Conservation (phyloP, 2,329 filamentous ascomycete genomes). For the Penicillium rolfsii region DNA sequence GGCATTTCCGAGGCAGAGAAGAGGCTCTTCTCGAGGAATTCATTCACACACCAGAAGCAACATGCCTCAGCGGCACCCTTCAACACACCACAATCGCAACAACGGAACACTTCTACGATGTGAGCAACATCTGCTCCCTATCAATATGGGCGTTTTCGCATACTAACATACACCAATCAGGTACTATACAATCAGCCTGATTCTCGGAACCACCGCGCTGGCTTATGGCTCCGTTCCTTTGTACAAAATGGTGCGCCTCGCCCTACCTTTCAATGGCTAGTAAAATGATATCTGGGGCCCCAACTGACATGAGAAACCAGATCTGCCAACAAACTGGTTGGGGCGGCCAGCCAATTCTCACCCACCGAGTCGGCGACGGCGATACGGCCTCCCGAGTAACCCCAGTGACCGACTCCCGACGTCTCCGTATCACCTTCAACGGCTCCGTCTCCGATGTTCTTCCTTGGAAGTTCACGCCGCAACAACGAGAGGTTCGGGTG, state of each 20-base stretch:
- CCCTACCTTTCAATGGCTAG: not conserved
- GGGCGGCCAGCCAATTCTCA: conserved; percentile 89
- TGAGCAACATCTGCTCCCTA: conserved; percentile 35
- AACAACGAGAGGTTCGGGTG: conserved; percentile 94
- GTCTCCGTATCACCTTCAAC: conserved; percentile 94
- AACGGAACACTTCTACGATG: conserved; percentile 61
- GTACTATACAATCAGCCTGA: conserved; percentile 66
- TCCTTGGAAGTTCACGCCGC: conserved; percentile 95
- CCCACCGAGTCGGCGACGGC: conserved; percentile 66
- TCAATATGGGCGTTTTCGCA: not conserved
- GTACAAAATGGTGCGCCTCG: conserved; percentile 63
- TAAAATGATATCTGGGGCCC: not conserved
- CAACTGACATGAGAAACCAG: conserved; percentile 30
- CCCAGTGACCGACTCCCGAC: conserved; percentile 77
- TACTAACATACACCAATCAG: conserved; percentile 40
- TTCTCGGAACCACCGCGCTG: conserved; percentile 65
- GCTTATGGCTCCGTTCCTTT: conserved; percentile 69
- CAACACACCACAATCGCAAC: conserved; percentile 39
- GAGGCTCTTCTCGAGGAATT: conserved; percentile 41
- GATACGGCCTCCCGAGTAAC: conserved; percentile 77
- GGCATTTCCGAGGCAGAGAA: conserved; percentile 29
- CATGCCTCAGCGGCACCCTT: conserved; percentile 38
- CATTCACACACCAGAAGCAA: conserved; percentile 30
- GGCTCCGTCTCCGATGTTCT: conserved; percentile 92
- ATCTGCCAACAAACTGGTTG: conserved; percentile 66